Evolutionary conservation across 2,329 filamentous ascomycete species (phyloP), one percentile per base, ranked within the genome.

Genomic region (Xylariaceae sp.): DNA sequence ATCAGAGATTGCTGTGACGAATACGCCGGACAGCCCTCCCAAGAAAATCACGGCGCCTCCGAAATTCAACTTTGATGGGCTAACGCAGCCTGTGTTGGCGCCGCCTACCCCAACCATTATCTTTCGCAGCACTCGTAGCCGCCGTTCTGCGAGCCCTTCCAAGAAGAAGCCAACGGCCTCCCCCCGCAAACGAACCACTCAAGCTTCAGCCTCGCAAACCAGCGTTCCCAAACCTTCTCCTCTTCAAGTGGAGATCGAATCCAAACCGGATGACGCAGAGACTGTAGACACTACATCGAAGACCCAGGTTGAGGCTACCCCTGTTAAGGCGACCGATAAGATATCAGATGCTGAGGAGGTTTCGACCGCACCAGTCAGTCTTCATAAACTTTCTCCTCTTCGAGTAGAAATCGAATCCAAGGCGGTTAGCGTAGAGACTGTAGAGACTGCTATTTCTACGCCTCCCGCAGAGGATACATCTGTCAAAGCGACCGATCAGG

Each of bases 21-120:
- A 79, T 79, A 51, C 80, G 56, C 79, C 83, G 30, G 84, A 85
- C 65, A 88, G 87, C 65, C 83, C 90, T 57, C 82, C 86, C 64
- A 92, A 90, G 77, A 84, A 81, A 62, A 96, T 97, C 66, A 77
- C 83, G 13, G 86, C 90, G 23, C 94, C 94, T 51, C 94, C 94
- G 18, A 88, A 86, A 67, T 96, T 89, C 70, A 86, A 89, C 55
- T 56, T 62, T 17, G 65, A 86, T 35, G 76, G 81, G 61, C 73
- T 75, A 57, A 61, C 67, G 37, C 74, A 76, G 58, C 74, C 76
- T 50, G 69, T 74, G 9, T 73, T 83, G 44, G 76, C 76, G 7
- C 80, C 82, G 23, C 80, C 80, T 8, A 80, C 80, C 1, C 78
- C 81, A 2, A 74, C 76, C 0, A 73, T 76, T 5, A 69, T 77